Base-by-base conservation (phyloP, 768 basidiomycete species). In the Leccinum rimulosum region DNA sequence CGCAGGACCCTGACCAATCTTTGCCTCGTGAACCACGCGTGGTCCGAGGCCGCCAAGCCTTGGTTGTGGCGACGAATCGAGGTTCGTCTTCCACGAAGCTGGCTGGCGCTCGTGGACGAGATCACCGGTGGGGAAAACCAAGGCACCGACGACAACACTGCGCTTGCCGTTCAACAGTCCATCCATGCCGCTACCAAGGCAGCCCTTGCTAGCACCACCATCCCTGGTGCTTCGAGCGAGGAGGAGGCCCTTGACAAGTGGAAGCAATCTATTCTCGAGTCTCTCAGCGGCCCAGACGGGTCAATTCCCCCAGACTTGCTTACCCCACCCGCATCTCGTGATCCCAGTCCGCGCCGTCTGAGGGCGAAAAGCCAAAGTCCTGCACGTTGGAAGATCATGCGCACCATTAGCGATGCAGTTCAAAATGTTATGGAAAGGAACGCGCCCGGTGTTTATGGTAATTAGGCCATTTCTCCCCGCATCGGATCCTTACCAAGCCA, bases 51-150 rank as follows among this genome's bases (percentile, higher is more conserved):
- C 1, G 89, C 92, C n/a, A 88, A 87, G 64, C 91, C 91, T 0
- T 94, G 88, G 89, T 76, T 95, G 6, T 95, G 92, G 91, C 83
- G 82, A 58, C 85, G 85, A 60, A 77, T 94, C 61, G 92, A 93
- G 70, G 87, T 95, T 53, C 83, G 90, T 6, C 82, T 93, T 6
- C 92, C 92, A 10, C 82, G 86, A n/a, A 86, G 83, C 63, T 95
- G 92, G 90, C 84, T 95, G 14, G 78, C 89, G 10, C 80, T 95
- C 47, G 82, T 93, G 15, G 89, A 92, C 47, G 85, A 91, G 65
- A 84, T 95, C 35, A 81, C 87, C 1, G 89, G 87, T 73, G 85
- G 84, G 17, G 88, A 88, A 56, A 83, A 86, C 57, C 71, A 71
- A 17, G 63, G 55, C 22, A 70, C 68, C 43, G 76, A 72, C 35